Percentiles rank a stretch among this genome's conserved stretches.
These are phyloP conservation scores for Cercophora newfieldiana DNA, from an alignment of 495 filamentous ascomycete genomes.

Conservation along the genomic window DNA sequence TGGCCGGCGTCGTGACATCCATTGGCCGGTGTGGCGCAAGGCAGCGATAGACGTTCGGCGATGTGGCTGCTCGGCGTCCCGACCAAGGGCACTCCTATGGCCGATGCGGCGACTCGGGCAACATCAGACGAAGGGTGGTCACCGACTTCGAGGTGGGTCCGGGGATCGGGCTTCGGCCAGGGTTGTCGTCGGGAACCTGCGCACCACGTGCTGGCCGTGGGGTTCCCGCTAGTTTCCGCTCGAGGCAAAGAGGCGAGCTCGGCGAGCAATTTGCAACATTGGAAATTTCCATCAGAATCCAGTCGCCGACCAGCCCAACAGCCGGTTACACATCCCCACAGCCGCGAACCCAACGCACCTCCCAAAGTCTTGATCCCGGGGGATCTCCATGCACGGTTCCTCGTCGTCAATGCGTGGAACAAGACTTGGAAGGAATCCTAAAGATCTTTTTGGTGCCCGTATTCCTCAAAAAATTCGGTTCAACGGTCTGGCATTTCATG, in stretches of 20 bases:
- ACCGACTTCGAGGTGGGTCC: neutral
- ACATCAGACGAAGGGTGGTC: neutral
- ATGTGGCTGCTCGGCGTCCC: neutral
- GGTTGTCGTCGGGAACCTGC: neutral
- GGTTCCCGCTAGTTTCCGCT: too few species aligned
- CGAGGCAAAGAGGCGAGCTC: too few species aligned
- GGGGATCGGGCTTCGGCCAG: neutral
- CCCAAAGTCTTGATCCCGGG: neutral
- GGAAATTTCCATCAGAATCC: neutral
- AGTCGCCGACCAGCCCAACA: conserved; percentile 5
- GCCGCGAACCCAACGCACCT: neutral
- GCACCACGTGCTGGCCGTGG: neutral
- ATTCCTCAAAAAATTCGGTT: neutral
- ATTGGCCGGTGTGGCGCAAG: neutral
- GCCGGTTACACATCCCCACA: neutral
- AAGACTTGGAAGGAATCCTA: neutral
- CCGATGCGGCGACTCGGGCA: neutral
- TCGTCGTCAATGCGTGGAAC: neutral
- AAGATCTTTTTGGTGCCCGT: neutral
- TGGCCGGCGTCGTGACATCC: neutral
- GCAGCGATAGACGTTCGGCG: neutral
- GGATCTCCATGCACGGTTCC: neutral
- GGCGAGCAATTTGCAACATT: too few species aligned
- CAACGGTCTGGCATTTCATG: neutral
- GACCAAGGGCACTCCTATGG: neutral